These are phyloP conservation scores for Trichoderma semiorbis DNA, from an alignment of 2,329 filamentous ascomycete genomes.

Conservation along the genomic window DNA sequence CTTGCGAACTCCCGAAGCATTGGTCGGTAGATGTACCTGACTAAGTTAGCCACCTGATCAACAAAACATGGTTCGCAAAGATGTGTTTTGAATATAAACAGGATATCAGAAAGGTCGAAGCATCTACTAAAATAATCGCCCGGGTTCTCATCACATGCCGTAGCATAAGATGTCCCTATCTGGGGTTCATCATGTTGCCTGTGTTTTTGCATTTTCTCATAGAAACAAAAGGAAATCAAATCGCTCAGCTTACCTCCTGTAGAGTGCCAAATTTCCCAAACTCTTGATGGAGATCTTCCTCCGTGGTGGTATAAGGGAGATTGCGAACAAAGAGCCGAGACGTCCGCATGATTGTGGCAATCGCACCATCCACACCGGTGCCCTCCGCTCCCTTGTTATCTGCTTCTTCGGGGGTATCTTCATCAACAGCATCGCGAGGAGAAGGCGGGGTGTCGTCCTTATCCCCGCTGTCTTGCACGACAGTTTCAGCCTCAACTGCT, in stretches of 20 bases:
- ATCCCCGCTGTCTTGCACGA: slow-evolving; percentile 22
- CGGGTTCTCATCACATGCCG: slow-evolving; percentile 86
- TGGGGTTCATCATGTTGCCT: slow-evolving; percentile 81
- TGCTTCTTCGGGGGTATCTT: slow-evolving; percentile 25
- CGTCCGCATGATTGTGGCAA: slow-evolving; percentile 66
- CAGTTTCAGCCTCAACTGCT: slow-evolving; percentile 6
- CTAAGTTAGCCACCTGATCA: slow-evolving; percentile 28
- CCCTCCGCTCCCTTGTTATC: slow-evolving; percentile 32
- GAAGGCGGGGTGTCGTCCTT: slow-evolving; percentile 27
- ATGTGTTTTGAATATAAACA: slow-evolving; percentile 22
- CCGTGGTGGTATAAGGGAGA: slow-evolving; percentile 73
- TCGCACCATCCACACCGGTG: slow-evolving; percentile 26
- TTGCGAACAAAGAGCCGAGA: slow-evolving; percentile 86
- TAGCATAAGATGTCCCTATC: slow-evolving; percentile 99
- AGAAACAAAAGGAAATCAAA: slow-evolving; percentile 13
- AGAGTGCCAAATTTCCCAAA: slow-evolving; percentile 73
- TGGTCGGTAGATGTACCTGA: slow-evolving; percentile 83
- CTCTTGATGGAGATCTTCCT: slow-evolving; percentile 69
- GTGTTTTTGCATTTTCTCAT: slow-evolving; percentile 16
- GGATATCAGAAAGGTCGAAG: slow-evolving; percentile 74
- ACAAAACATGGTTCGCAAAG: slow-evolving; percentile 21
- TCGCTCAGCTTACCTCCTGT: slow-evolving; percentile 71
- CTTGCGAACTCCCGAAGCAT: slow-evolving; percentile 71
- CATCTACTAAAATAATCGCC: slow-evolving; percentile 99
- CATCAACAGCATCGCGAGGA: slow-evolving; percentile 24